Base-by-base conservation (phyloP, 345 rosid species). In the Syzygium oleosum region DNA sequence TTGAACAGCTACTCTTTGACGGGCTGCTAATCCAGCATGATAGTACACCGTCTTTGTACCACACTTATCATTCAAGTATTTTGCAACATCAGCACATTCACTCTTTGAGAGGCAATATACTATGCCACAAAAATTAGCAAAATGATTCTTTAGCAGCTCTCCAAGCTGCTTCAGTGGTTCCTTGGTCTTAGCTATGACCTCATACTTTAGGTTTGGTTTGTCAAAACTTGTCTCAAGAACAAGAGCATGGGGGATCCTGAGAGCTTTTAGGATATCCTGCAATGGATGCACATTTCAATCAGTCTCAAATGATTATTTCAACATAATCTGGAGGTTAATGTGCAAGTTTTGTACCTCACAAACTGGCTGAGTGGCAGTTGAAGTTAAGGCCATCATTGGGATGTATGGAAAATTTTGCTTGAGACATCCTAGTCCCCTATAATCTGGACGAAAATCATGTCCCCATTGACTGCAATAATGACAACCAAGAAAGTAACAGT, bases 391-490 rank as follows among this genome's bases (percentile, higher is more conserved):
- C 94, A 93, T 94, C 88, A 96, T 88, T 12, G 98, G 96, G 87
- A 92, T 94, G 90, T 89, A 90, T 5, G 94, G 93, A 87, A 95
- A 98, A 79, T 93, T 94, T 90, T 95, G 96, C 92, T 96, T 95
- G 58, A 98, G 96, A 91, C 95, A 93, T 87, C 96, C 96, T 85
- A 96, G 90, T 56, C 91, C 94, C 88, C 98, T 92, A 91, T 96
- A 98, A 87, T 96, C 98, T 88, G 99, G 99, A 87, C 99, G 95
- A 86, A 96, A 96, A 91, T 96, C 99, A 90, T 94, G 99, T 83
- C 97, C 99, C 99, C 99, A 95, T 90, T 95, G 99, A 88, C 99
- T 95, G 93, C 46, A 56, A 89, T 87, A 85, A 88, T 49, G 55
- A 51, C 52, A 79, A 88, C 85, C 85, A 31, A 52, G 61, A 51